Base-by-base conservation (phyloP, 2,329 filamentous ascomycete genomes). In the Cladosporium velox region DNA sequence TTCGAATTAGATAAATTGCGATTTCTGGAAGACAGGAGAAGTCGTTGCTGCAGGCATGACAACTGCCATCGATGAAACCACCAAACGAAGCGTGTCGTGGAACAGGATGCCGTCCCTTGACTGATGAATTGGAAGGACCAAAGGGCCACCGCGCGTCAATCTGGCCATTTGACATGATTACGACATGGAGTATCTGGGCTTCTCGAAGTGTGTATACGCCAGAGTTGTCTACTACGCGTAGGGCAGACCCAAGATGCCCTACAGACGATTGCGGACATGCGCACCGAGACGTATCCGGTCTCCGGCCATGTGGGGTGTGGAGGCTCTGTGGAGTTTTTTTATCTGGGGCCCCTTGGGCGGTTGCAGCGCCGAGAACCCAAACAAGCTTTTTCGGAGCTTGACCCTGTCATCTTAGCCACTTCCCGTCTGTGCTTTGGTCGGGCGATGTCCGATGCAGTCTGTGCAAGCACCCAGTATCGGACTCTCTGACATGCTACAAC, bases 251-350 rank as follows among this genome's bases (percentile, higher is more conserved):
- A 41, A 18, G 14, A 41, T 21, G 41, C n/a, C n/a, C 41, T 21
- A 47, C n/a, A 47, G 8, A 21, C 11, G 52, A 55, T 55, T 55
- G 18, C 52, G 30, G 18, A 21, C 4, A 35, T 32, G n/a, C 52
- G 15, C 15, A 21, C 28, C 52, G 49, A 30, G 14, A 34, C 30
- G 8, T 12, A 47, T 47, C 41, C 41, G 41, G 52, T 55, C 11
- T 55, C 28, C 52, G 52, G 52, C 52, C 30, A 34, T 55, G 52
- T 55, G 52, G 52, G 18, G 30, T 55, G 52, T 55, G 52, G 41
- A 47, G 41, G 21, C 41, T 47, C n/a, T 21, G 41, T 24, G 41
- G 52, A 55, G 52, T 11, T 24, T 34, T 34, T 21, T 12, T 11
- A 18, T 32, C n/a, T 30, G 52, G 52, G 52, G 28, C 52, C 52